Evolutionary conservation across 805 yeast species (phyloP).

Genomic region (Saccharomycopsis sp.): DNA sequence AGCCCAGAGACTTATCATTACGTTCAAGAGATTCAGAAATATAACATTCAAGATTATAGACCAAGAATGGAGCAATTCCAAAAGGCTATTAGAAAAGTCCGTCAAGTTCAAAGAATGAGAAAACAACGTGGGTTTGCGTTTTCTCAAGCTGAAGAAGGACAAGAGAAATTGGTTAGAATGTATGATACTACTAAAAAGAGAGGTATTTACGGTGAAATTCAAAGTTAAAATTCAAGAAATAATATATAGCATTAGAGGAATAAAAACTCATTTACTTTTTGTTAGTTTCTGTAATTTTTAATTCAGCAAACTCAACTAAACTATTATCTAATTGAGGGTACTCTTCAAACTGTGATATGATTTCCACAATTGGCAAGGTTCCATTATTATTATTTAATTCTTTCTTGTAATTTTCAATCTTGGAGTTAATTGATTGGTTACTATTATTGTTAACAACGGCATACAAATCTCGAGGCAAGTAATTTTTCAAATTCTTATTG

Average conservation of each 20-base stretch:
- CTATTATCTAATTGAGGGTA: conserved; percentile 17
- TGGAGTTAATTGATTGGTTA: not conserved
- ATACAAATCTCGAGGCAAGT: conserved; percentile 11
- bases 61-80: conserved; percentile 98
- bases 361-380: conserved; percentile 13
- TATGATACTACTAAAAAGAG: conserved; percentile 88
- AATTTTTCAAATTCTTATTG: conserved; percentile 5
- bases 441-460: not conserved
- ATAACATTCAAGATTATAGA: conserved; percentile 83
- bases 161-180: conserved; percentile 83
- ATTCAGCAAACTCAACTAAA: conserved; percentile 11
- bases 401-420: not conserved
- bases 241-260: not conserved
- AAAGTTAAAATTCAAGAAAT: not conserved
- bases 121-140: conserved; percentile 98
- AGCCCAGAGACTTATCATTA: conserved; percentile 88
- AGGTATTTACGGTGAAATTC: conserved; percentile 58
- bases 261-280: not conserved
- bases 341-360: conserved; percentile 13
- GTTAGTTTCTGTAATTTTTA: conserved; percentile 1
- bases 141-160: conserved; percentile 93
- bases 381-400: not conserved
- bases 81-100: conserved; percentile 90
- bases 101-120: conserved; percentile 97
- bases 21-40: conserved; percentile 95